A percentile compares a stretch with the other conserved stretches of the same genome.
These are phyloP conservation scores for Pseudotsuga menziesii DNA, from an alignment of 75 land plant species.

Conservation along the genomic window DNA sequence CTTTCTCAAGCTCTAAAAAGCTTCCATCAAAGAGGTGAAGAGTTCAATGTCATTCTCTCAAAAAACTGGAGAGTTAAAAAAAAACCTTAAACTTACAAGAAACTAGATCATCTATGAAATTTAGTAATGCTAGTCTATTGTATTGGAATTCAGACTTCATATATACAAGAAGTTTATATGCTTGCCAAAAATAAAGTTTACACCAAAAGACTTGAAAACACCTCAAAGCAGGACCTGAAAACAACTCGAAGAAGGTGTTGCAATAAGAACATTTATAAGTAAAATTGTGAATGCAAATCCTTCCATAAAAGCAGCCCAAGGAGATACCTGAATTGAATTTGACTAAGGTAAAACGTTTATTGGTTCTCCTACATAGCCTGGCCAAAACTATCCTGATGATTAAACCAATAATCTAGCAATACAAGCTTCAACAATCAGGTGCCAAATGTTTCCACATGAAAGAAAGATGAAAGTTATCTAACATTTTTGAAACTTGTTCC, in stretches of 20 bases:
- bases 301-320: constrained; percentile 77
- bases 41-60: too few relatives aligned
- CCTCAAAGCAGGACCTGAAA: constrained; percentile 92
- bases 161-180: too few relatives aligned
- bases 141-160: neutral
- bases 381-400: constrained; percentile 81
- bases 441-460: constrained; percentile 80
- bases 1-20: too few relatives aligned
- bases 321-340: constrained; percentile 39
- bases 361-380: constrained; percentile 45
- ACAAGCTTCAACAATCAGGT: constrained; percentile 85
- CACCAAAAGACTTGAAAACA: constrained; percentile 19
- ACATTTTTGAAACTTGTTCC: neutral
- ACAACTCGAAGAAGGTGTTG: too few relatives aligned
- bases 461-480: neutral
- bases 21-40: too few relatives aligned
- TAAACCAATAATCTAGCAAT: constrained; percentile 76
- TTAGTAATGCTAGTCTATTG: neutral
- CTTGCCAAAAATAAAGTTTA: neutral
- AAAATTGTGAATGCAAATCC: constrained; percentile 49
- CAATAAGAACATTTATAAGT: constrained; percentile 38
- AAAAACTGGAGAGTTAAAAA: too few relatives aligned
- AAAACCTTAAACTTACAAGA: too few relatives aligned
- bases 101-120: neutral
- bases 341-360: constrained; percentile 15